Evolutionary conservation across 2,329 filamentous ascomycete genomes (phyloP), one percentile per base, ranked within the genome.

Genomic region (Fusarium burgessii): DNA sequence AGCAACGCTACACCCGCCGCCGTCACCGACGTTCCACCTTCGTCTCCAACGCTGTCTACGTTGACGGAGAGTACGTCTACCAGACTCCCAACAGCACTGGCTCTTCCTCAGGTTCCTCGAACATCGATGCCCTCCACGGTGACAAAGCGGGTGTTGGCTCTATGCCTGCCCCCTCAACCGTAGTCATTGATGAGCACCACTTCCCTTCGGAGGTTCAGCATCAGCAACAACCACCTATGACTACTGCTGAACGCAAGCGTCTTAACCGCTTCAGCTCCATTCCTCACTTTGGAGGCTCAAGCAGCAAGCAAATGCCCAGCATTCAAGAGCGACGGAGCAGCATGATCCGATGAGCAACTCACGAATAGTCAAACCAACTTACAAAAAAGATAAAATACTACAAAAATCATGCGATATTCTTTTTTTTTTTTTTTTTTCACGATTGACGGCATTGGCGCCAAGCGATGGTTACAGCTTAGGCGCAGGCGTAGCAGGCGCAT

Each of bases 61-160:
- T 98, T 72, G 93, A 98, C 80, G 96, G 95, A 82, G 95, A 98
- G 85, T 98, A 98, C 84, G 87, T 97, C 80, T 97, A 94, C 86
- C 87, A 90, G 78, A 89, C 86, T 1, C 88, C 89, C 70, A 86
- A 82, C 81, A 84, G 84, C 56, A 90, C 88, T 2, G 88, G 88
- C 60, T 89, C 87, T 20, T 89, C 87, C 8, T 80, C 84, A 50
- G 85, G 84, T 60, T 83, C 82, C 45, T 80, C 78, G 58, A 80
- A 81, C 46, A 64, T 78, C 70, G 79, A 81, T 64, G 80, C 81
- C 60, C 77, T 83, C 20, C 80, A 81, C 76, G 78, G 78, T 68
- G 79, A 79, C 58, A 75, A 76, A 63, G 73, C 77, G 59, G 60
- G 70, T 58, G 74, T 66, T 32, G 62, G 58, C 52, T 65, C 74